phyloP scores from a whole-genome alignment of 495 filamentous ascomycete species.

The Evernia prunastri region DNA sequence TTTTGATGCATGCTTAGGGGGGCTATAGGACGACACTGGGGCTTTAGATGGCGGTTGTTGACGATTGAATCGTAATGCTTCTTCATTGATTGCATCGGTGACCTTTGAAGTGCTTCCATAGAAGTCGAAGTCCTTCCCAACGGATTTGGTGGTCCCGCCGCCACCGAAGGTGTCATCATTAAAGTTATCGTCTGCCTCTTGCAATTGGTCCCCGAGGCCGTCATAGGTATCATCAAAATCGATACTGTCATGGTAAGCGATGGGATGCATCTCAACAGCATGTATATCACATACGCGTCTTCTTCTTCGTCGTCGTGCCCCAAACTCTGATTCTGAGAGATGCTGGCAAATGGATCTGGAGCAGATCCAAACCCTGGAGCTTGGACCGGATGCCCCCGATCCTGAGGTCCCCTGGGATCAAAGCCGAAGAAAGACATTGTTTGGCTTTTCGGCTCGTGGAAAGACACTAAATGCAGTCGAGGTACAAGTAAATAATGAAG shows the following conservation, averaged over 20 bases:
- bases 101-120: constrained; percentile 86
- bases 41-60: constrained; percentile 49
- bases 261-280: neutral
- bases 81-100: constrained; percentile 75
- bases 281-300: constrained; percentile 57
- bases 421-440: constrained; percentile 89
- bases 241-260: constrained; percentile 43
- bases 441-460: neutral
- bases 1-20: constrained; percentile 44
- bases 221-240: constrained; percentile 99
- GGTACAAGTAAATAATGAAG: neutral
- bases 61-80: constrained; percentile 73
- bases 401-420: constrained; percentile 58
- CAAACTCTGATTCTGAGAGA: constrained; percentile 46
- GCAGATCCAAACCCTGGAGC: constrained; percentile 73
- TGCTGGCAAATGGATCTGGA: constrained; percentile 81
- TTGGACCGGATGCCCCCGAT: constrained; percentile 48
- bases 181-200: constrained; percentile 89
- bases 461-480: neutral
- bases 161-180: constrained; percentile 97
- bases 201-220: constrained; percentile 82
- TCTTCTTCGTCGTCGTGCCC: constrained; percentile 60
- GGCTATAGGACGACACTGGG: constrained; percentile 29
- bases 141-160: constrained; percentile 39
- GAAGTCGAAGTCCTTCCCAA: constrained; percentile 96